Conservation (phyloP, 2,329 filamentous ascomycete genomes). For the Talaromyces verruculosus region DNA sequence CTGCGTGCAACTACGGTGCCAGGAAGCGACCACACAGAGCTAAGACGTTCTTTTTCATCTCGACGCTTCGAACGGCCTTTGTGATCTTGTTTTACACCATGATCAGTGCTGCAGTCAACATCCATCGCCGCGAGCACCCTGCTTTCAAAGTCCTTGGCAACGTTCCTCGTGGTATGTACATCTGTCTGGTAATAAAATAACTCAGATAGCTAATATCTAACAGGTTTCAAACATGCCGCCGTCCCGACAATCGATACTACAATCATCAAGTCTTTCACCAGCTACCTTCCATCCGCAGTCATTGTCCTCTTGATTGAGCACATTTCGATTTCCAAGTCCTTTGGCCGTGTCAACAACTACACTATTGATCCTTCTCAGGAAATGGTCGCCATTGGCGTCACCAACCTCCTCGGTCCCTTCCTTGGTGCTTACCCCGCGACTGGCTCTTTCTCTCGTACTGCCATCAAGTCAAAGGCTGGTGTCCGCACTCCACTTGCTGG, state of each 20-base stretch:
- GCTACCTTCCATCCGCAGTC: conserved; percentile 76
- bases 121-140: conserved; percentile 61
- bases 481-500: conserved; percentile 89
- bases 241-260: conserved; percentile 66
- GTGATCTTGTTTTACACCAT: conserved; percentile 90
- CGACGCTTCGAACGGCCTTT: conserved; percentile 85
- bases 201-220: background rate
- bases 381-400: conserved; percentile 88
- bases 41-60: conserved; percentile 84
- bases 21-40: conserved; percentile 67
- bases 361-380: conserved; percentile 94
- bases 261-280: conserved; percentile 67
- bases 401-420: conserved; percentile 87
- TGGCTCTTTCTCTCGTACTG: conserved; percentile 92
- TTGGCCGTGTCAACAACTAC: conserved; percentile 94
- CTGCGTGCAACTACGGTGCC: conserved; percentile 62
- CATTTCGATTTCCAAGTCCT: conserved; percentile 95
- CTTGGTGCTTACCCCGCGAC: conserved; percentile 89
- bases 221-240: conserved; percentile 75
- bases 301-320: conserved; percentile 97
- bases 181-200: background rate
- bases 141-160: conserved; percentile 70
- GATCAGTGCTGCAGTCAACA: conserved; percentile 83
- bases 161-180: conserved; percentile 70
- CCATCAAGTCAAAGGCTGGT: conserved; percentile 95